Evolutionary conservation across 257 asterid species (phyloP).

Genomic region (Echium plantagineum): DNA sequence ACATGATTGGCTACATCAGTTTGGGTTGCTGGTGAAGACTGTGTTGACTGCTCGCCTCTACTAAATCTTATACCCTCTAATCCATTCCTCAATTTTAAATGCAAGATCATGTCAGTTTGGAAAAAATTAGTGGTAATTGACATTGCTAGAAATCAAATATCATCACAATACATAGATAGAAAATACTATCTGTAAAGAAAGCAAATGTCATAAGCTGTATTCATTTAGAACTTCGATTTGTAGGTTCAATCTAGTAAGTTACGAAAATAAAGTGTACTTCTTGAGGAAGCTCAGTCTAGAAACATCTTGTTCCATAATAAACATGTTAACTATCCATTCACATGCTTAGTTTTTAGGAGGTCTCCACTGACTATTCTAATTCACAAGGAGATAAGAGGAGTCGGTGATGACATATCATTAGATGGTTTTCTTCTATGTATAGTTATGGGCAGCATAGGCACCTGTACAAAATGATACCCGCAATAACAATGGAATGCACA

Average conservation of each 20-base stretch:
- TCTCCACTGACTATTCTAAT: no score
- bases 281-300: neutral
- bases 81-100: constrained; percentile 24
- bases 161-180: neutral
- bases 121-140: neutral
- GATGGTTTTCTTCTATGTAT: no score
- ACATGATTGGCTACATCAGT: constrained; percentile 18
- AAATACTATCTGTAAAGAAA: neutral
- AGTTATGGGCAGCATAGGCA: no score
- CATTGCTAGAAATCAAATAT: neutral
- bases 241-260: neutral
- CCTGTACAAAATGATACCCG: no score
- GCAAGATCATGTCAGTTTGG: constrained; percentile 6
- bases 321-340: no score
- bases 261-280: neutral
- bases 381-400: no score
- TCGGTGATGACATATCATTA: no score
- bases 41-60: constrained; percentile 22
- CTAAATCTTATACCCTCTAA: constrained; percentile 26
- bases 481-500: neutral
- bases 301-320: no score
- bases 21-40: constrained; percentile 25
- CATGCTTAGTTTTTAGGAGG: no score
- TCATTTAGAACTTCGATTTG: no score
- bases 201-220: neutral